Evolutionary conservation across 169 alveolate species (phyloP), one percentile per base, ranked within the genome.

Genomic region (Cryptosporidium andersoni): DNA sequence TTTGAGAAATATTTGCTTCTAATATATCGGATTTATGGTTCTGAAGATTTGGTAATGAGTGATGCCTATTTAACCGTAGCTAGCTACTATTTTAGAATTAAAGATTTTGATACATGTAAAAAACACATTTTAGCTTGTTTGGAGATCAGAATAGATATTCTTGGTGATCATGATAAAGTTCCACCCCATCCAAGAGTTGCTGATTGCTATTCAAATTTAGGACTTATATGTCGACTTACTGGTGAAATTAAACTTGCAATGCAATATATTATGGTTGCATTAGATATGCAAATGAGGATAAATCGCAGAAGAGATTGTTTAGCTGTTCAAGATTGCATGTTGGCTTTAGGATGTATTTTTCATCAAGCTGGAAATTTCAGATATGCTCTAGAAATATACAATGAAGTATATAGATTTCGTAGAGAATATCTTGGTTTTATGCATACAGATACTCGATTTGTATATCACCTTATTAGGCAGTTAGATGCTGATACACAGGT

Each of bases 211-310:
- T 91, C 94, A 68, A 93, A 93, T 53, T 88, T 90, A 53, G 96
- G 96, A 12, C 62, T 93, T 12, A 81, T 93, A 3, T 91, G 88
- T 40, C 68, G 96, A 58, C 49, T 93, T 64, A 64, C 89, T n/a
- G 92, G 94, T 11, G 93, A 91, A 88, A 82, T 94, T 16, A 34
- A 91, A 39, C 94, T 92, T 52, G 92, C 94, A 40, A 80, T 89
- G 48, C 96, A 93, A 64, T 81, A 93, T 55, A 81, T 92, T 64
- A 80, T 93, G 88, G 88, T 90, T 36, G 95, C 95, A 40, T 88
- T 93, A 47, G 96, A 93, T 81, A 92, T 93, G 95, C 82, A 91
- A 67, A 93, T 93, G 96, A 82, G 95, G 65, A 91, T 93, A 2
- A 90, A 82, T 62, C 81, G 89, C 88, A 91, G 92, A 45, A 82